Conservation (phyloP, 164 flowering plant genomes). For the Vitis cinerea region DNA sequence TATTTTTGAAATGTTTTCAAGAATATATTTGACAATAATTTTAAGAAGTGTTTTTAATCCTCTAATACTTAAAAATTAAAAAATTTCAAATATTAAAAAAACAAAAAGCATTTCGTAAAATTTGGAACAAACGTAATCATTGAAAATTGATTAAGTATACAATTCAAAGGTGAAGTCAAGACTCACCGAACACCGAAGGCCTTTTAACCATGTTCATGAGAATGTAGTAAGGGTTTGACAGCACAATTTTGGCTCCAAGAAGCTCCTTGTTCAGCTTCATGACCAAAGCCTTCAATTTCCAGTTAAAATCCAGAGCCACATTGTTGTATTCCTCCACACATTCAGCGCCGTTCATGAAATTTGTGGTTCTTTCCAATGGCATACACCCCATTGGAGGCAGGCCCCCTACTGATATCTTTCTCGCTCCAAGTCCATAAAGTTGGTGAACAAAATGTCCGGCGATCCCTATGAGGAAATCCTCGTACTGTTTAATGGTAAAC, state of each 20-base stretch:
- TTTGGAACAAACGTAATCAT: too few relatives aligned
- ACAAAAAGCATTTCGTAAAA: too few relatives aligned
- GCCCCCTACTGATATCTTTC: constrained; percentile 44
- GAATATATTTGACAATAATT: too few relatives aligned
- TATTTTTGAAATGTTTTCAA: too few relatives aligned
- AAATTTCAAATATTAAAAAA: too few relatives aligned
- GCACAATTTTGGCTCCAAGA: constrained; percentile 30
- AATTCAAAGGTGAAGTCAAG: too few relatives aligned
- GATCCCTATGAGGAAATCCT: constrained; percentile 33
- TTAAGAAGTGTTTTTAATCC: too few relatives aligned
- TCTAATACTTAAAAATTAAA: too few relatives aligned
- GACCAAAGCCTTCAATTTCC: constrained; percentile 26
- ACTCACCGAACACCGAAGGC: constrained; percentile 9
- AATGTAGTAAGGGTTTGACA: constrained; percentile 32
- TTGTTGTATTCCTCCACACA: constrained; percentile 34
- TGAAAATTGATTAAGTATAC: too few relatives aligned
- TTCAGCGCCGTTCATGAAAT: constrained; percentile 15
- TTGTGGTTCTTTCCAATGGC: constrained; percentile 45
- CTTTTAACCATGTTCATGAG: constrained; percentile 21
- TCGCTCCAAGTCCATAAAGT: constrained; percentile 41
- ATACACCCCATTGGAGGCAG: constrained; percentile 61
- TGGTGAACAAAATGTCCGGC: constrained; percentile 33
- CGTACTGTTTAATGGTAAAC: constrained; percentile 26
- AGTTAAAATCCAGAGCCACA: constrained; percentile 43
- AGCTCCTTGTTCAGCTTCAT: constrained; percentile 31